Percentiles rank a stretch among this genome's conserved stretches.
These are phyloP conservation scores for Physocladia obscura DNA, from an alignment of 192 early-diverging fungal genomes.

Conservation along the genomic window DNA sequence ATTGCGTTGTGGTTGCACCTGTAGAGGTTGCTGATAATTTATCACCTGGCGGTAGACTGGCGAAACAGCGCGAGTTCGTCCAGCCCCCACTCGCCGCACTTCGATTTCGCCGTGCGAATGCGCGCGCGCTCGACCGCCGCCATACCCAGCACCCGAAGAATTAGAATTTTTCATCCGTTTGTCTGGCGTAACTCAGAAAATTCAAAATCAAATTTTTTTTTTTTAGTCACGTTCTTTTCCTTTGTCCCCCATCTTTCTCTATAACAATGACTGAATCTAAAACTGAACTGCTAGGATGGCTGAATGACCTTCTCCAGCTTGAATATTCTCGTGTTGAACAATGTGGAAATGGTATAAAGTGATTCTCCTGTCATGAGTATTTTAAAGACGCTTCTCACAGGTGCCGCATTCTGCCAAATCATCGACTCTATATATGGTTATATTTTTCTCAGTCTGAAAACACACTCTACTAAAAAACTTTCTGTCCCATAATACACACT, in stretches of 20 bases:
- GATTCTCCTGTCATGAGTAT: background rate
- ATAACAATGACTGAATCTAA: constrained; percentile 36
- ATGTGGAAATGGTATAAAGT: constrained; percentile 67
- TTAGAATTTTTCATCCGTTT: too few relatives aligned
- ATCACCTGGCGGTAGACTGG: too few relatives aligned
- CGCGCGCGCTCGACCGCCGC: too few relatives aligned
- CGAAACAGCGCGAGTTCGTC: too few relatives aligned
- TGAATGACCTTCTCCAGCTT: constrained; percentile 82
- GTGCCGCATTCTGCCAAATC: constrained; percentile 70
- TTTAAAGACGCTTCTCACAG: constrained; percentile 33
- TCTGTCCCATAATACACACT: background rate
- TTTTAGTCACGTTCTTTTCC: background rate
- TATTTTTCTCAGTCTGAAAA: constrained; percentile 23
- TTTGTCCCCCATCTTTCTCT: background rate
- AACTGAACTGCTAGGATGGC: constrained; percentile 75
- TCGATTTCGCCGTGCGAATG: too few relatives aligned
- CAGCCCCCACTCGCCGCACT: too few relatives aligned
- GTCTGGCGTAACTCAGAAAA: too few relatives aligned
- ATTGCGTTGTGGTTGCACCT: too few relatives aligned
- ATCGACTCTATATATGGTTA: constrained; percentile 70
- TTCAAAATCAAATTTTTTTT: too few relatives aligned
- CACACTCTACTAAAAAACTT: background rate
- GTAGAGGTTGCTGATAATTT: too few relatives aligned
- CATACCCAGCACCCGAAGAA: too few relatives aligned
- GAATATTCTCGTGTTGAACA: constrained; percentile 88